A percentile compares a stretch with the other conserved stretches of the same genome.
Evolutionary conservation across 2,329 filamentous ascomycete genomes (phyloP).

Genomic region (Fusarium heterosporum): DNA sequence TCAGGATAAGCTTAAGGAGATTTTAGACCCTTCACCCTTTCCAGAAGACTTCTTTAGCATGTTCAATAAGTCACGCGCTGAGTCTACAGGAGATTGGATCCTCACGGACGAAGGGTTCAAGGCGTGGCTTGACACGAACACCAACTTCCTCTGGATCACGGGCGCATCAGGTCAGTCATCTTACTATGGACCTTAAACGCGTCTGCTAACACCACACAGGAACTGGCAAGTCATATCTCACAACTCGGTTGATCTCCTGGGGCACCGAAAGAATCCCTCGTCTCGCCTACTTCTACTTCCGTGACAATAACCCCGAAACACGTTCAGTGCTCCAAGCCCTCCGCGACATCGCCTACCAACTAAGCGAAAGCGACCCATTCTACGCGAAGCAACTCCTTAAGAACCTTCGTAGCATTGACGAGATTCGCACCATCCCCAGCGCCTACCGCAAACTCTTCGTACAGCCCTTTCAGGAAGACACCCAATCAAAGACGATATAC

Average conservation of each 20-base stretch:
- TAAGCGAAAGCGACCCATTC: constrained; percentile 58
- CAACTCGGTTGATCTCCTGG: constrained; percentile 58
- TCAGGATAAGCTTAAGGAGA: constrained; percentile 54
- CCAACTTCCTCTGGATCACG: constrained; percentile 57
- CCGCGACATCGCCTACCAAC: constrained; percentile 60
- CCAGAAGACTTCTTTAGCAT: constrained; percentile 57
- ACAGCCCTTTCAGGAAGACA: constrained; percentile 53
- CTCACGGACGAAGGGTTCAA: constrained; percentile 54
- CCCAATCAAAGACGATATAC: constrained; percentile 53
- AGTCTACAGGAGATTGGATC: constrained; percentile 61
- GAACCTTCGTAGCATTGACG: constrained; percentile 52
- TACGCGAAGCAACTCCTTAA: constrained; percentile 57
- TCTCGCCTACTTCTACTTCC: constrained; percentile 61
- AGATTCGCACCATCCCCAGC: constrained; percentile 58
- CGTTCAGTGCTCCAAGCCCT: constrained; percentile 59
- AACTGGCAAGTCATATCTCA: constrained; percentile 61
- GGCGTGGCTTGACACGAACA: constrained; percentile 54
- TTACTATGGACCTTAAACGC: background rate
- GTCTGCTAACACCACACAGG: constrained; percentile 38
- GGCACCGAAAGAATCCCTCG: constrained; percentile 51
- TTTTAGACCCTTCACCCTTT: constrained; percentile 57
- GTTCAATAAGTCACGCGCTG: constrained; percentile 55
- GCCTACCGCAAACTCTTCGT: constrained; percentile 57
- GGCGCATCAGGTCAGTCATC: constrained; percentile 55
- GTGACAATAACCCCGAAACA: constrained; percentile 60